phyloP scores from a whole-genome alignment of 2,329 filamentous ascomycete species.

The Aspergillus terreus region DNA sequence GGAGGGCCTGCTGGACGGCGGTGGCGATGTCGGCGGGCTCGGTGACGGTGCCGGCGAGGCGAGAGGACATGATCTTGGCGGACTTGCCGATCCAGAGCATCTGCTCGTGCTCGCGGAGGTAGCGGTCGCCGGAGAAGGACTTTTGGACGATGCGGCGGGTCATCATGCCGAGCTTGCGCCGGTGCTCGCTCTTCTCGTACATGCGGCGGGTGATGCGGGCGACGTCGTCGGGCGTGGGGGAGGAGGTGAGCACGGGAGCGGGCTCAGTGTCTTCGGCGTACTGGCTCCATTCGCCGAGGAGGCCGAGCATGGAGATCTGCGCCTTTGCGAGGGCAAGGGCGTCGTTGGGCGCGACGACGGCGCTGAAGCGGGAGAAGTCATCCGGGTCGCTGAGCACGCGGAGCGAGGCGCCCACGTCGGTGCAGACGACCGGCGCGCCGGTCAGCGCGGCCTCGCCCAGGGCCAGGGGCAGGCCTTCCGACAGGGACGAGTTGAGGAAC shows the following conservation, averaged over 20 bases:
- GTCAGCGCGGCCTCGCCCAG: constrained; percentile 46
- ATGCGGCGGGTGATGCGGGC: constrained; percentile 54
- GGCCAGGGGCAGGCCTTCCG: constrained; percentile 44
- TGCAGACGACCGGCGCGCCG: constrained; percentile 43
- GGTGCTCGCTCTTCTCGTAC: constrained; percentile 57
- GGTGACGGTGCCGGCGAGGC: constrained; percentile 18
- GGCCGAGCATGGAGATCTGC: constrained; percentile 59
- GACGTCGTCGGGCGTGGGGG: constrained; percentile 50
- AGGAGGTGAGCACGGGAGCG: constrained; percentile 45
- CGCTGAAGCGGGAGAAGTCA: constrained; percentile 53
- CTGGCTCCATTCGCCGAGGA: constrained; percentile 59
- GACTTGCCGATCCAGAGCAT: constrained; percentile 52
- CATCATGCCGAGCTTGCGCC: constrained; percentile 57
- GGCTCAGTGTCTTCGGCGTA: constrained; percentile 52
- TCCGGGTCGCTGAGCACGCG: constrained; percentile 41
- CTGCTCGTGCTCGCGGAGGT: constrained; percentile 61
- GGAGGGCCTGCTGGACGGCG: constrained; percentile 20
- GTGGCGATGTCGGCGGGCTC: constrained; percentile 25
- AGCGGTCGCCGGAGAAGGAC: constrained; percentile 57
- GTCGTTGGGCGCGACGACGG: constrained; percentile 63
- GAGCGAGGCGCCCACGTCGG: constrained; percentile 40
- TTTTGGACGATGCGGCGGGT: constrained; percentile 57
- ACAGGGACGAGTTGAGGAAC: constrained; percentile 48
- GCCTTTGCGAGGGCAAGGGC: constrained; percentile 57
- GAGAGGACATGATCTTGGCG: constrained; percentile 29